Evolutionary conservation across 306 rosid genomes (phyloP).

Genomic region (Cucumis hystrix): DNA sequence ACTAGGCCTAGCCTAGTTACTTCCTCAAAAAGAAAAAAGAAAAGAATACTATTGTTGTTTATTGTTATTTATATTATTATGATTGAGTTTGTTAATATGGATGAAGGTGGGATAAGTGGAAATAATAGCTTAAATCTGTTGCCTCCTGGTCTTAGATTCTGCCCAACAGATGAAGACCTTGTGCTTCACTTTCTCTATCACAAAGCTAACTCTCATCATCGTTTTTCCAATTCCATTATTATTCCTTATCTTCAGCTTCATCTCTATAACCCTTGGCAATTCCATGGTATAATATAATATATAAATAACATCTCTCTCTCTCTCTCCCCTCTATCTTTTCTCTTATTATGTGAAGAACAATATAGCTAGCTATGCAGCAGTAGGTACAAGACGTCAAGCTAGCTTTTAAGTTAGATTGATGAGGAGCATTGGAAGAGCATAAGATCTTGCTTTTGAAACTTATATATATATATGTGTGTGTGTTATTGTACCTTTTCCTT

Average conservation of each 20-base stretch:
- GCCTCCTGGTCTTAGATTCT: constrained; percentile 1
- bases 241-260: neutral
- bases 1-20: neutral
- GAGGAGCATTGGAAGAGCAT: too few species aligned
- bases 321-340: too few species aligned
- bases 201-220: neutral
- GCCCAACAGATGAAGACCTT: neutral
- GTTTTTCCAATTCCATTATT: neutral
- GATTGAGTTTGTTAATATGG: neutral
- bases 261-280: constrained; percentile 1
- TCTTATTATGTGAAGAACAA: too few species aligned
- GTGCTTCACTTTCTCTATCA: constrained; percentile 1
- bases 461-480: too few species aligned
- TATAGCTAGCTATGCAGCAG: too few species aligned
- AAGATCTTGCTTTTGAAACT: too few species aligned
- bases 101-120: neutral
- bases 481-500: too few species aligned
- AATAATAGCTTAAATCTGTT: neutral
- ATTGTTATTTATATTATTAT: too few species aligned
- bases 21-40: neutral
- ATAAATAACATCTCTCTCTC: too few species aligned
- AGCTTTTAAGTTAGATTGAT: too few species aligned
- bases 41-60: too few species aligned
- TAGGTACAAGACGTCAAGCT: too few species aligned
- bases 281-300: neutral